These are phyloP conservation scores for Pseudocercospora crystallina DNA, from an alignment of 2,329 filamentous ascomycete species.

Conservation along the genomic window DNA sequence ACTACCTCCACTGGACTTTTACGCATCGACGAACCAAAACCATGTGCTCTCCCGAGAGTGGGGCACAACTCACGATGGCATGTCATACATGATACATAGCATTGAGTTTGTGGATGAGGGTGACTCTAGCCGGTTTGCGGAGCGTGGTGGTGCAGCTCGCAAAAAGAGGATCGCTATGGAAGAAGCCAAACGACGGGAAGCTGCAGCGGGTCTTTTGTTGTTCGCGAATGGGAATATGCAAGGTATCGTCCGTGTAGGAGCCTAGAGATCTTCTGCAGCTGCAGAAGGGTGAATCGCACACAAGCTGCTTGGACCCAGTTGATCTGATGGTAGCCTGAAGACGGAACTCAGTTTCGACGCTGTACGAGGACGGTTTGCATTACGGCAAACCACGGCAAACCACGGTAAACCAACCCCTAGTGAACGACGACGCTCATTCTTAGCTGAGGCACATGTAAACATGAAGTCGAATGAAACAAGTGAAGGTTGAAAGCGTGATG, in stretches of 20 bases:
- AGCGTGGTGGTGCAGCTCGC: slow-evolving; percentile 48
- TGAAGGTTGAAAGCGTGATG: no score
- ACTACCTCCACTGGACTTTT: slow-evolving; percentile 74
- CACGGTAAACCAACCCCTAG: no score
- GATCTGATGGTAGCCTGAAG: no score
- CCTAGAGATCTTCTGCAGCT: slow-evolving; percentile 4
- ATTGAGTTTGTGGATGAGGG: slow-evolving; percentile 85
- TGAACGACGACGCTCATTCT: no score
- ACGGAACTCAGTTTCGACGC: no score
- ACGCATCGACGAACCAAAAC: slow-evolving; percentile 71
- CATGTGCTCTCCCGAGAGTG: slow-evolving; percentile 82
- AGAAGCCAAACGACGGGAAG: slow-evolving; percentile 34
- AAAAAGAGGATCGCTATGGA: slow-evolving; percentile 50
- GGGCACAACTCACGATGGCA: slow-evolving; percentile 74
- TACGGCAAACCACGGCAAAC: no score
- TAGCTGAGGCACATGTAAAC: no score
- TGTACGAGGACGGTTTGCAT: no score
- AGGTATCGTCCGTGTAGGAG: slow-evolving; percentile 20
- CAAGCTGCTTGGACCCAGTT: no score
- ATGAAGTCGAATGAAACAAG: no score
- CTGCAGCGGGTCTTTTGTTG: slow-evolving; percentile 33
- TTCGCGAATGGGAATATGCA: slow-evolving; percentile 23
- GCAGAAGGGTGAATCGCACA: background rate
- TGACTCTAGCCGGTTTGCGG: slow-evolving; percentile 47
- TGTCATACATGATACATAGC: slow-evolving; percentile 81